These are phyloP conservation scores for Asterophora parasitica DNA, from an alignment of 768 basidiomycete species.

Conservation along the genomic window DNA sequence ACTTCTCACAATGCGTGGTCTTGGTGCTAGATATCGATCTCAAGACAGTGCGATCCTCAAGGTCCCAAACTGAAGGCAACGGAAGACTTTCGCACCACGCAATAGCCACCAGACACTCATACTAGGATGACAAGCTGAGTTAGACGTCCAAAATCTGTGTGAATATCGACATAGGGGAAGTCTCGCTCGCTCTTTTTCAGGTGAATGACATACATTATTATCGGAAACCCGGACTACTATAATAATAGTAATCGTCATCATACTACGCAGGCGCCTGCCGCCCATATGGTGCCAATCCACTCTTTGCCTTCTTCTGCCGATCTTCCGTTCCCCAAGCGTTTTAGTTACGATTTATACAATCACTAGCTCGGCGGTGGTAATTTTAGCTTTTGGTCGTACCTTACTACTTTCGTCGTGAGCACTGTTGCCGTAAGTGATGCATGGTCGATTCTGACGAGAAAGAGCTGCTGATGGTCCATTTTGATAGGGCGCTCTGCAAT, in stretches of 20 bases:
- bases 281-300: conserved; percentile 42
- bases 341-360: too few species aligned
- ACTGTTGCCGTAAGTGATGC: conserved; percentile 38
- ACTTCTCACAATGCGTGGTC: conserved; percentile 36
- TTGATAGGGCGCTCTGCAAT: conserved; percentile 64
- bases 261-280: too few species aligned
- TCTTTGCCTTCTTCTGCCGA: conserved; percentile 47
- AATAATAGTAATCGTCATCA: too few species aligned
- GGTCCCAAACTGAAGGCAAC: too few species aligned
- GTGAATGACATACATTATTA: conserved; percentile 71
- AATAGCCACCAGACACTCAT: conserved; percentile 69
- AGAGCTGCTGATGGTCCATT: background rate
- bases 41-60: conserved; percentile 64
- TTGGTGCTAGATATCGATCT: conserved; percentile 49
- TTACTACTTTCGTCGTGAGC: too few species aligned
- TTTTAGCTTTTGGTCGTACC: conserved; percentile 68
- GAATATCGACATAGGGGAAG: conserved; percentile 68
- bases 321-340: too few species aligned
- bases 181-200: too few species aligned
- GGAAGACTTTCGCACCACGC: conserved; percentile 52
- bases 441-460: background rate
- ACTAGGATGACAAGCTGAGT: conserved; percentile 50
- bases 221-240: too few species aligned
- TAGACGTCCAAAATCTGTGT: conserved; percentile 69
- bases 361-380: conserved; percentile 65